Conservation (phyloP, 148 eudicot species). For the Fagopyrum homotropicum region DNA sequence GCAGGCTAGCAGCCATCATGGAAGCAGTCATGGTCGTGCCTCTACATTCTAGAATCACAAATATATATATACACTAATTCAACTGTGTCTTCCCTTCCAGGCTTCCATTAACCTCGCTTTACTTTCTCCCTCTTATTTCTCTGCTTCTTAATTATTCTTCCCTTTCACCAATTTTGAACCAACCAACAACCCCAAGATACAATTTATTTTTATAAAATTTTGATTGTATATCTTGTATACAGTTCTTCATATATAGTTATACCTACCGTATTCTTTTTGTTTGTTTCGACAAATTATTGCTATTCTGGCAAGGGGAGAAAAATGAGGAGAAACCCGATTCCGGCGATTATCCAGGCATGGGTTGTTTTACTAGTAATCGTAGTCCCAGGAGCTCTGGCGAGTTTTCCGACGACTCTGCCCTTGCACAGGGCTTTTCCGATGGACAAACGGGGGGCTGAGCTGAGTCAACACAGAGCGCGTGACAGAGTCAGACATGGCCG, state of each 20-base stretch:
- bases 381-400: slow-evolving; percentile 19
- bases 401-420: slow-evolving; percentile 34
- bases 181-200: not conserved
- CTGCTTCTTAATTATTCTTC: not conserved
- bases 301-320: not conserved
- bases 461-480: slow-evolving; percentile 74
- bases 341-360: slow-evolving; percentile 14
- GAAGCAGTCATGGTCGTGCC: not conserved
- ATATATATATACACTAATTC: not conserved
- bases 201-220: not conserved
- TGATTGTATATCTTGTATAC: not conserved
- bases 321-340: not conserved
- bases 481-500: slow-evolving; percentile 74
- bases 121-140: not conserved
- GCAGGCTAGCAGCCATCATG: not conserved
- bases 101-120: no score
- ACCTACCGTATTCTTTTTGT: not conserved
- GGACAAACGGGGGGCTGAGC: slow-evolving; percentile 48
- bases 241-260: no score
- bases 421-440: slow-evolving; percentile 68
- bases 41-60: not conserved
- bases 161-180: not conserved
- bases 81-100: not conserved
- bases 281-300: not conserved
- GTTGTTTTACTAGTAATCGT: slow-evolving; percentile 15